These are phyloP conservation scores for Fereydounia khargensis DNA, from an alignment of 1,284 basidiomycete species.

Conservation along the genomic window DNA sequence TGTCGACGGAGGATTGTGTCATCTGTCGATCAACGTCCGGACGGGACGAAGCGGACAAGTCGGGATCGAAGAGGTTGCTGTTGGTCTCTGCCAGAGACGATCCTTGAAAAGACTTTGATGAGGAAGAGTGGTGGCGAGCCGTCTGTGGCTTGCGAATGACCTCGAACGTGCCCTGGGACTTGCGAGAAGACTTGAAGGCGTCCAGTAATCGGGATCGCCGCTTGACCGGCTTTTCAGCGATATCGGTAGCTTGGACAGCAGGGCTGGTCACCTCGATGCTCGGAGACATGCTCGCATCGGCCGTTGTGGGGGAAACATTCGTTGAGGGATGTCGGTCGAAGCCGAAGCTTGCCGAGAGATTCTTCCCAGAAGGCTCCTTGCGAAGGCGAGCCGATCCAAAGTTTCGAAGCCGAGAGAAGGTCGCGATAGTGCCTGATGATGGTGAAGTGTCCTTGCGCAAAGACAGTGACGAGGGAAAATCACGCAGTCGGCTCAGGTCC, in stretches of 20 bases:
- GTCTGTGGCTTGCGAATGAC: slow-evolving; percentile 31
- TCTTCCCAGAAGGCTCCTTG: not conserved
- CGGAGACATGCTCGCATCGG: slow-evolving; percentile 4
- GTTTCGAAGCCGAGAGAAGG: slow-evolving; percentile 18
- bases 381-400: slow-evolving; percentile 5
- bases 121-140: slow-evolving; percentile 19
- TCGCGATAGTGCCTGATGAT: not conserved
- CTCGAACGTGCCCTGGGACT: slow-evolving; percentile 20
- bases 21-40: slow-evolving; percentile 1
- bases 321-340: not conserved
- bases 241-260: not conserved
- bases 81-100: slow-evolving; percentile 6
- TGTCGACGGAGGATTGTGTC: slow-evolving; percentile 10
- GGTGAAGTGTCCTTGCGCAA: slow-evolving; percentile 12
- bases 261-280: not conserved
- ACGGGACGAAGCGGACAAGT: not conserved
- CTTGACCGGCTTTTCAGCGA: slow-evolving; percentile 1
- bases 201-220: slow-evolving; percentile 20
- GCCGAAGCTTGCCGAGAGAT: not conserved
- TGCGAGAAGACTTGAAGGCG: slow-evolving; percentile 25
- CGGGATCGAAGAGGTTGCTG: slow-evolving; percentile 11
- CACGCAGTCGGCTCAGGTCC: slow-evolving; percentile 21
- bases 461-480: slow-evolving; percentile 22
- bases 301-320: not conserved
- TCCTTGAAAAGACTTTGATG: slow-evolving; percentile 7